phyloP scores from a whole-genome alignment of 768 basidiomycete species.

The Porphyrellus cyaneotinctus region DNA sequence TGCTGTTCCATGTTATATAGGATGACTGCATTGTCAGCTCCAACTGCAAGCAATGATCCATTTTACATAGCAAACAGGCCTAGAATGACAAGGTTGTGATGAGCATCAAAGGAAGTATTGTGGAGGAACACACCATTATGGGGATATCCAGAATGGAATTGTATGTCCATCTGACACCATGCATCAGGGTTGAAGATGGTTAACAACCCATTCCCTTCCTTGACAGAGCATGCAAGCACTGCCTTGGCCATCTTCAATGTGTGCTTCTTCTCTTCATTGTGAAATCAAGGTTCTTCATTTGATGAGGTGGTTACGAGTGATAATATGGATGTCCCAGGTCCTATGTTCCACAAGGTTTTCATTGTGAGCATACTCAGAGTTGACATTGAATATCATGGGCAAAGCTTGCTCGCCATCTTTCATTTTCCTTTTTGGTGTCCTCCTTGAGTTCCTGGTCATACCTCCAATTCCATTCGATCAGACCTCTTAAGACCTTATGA shows the following conservation, averaged over 20 bases:
- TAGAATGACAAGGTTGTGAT: constrained; percentile 7
- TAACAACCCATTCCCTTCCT: constrained; percentile 52
- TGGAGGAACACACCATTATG: constrained; percentile 65
- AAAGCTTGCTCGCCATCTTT: constrained; percentile 14
- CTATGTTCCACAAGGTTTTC: constrained; percentile 36
- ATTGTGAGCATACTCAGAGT: constrained; percentile 30
- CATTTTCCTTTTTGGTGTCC: constrained; percentile 6
- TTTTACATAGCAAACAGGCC: constrained; percentile 30
- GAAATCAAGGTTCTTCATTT: constrained; percentile 57
- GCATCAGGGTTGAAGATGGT: constrained; percentile 50
- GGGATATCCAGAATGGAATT: constrained; percentile 65
- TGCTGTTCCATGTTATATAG: constrained; percentile 26
- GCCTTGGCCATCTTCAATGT: constrained; percentile 61
- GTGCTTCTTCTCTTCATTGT: constrained; percentile 70
- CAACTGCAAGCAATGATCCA: constrained; percentile 31
- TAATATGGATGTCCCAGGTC: constrained; percentile 34
- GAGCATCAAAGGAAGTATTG: constrained; percentile 7
- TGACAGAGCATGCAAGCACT: constrained; percentile 38
- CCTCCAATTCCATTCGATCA: constrained; percentile 27
- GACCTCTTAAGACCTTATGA: constrained; percentile 23
- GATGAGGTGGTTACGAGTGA: constrained; percentile 73
- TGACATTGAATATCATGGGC: not conserved
- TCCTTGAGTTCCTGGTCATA: constrained; percentile 11
- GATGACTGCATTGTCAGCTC: constrained; percentile 30
- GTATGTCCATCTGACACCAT: constrained; percentile 46